Conservation (phyloP, 768 basidiomycete species). For the Postia placenta region DNA sequence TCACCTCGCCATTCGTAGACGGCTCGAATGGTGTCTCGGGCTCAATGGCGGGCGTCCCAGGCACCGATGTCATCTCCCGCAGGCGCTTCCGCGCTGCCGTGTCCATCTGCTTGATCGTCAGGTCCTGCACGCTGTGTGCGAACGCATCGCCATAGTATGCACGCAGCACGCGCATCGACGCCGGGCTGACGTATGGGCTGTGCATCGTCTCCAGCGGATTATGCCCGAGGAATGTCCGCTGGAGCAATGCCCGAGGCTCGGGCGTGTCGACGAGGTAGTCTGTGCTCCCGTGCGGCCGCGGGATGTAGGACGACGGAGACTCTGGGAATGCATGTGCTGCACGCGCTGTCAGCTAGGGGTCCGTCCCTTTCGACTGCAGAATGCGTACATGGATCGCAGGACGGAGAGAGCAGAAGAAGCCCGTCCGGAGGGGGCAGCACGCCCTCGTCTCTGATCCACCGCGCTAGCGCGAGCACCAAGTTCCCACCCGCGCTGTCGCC, state of each 20-base stretch:
- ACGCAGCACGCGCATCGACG: conserved; percentile 25
- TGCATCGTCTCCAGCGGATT: conserved; percentile 28
- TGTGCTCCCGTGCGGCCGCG: conserved; percentile 40
- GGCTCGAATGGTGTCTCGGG: conserved; percentile 5
- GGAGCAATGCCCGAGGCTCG: conserved; percentile 45
- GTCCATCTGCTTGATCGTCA: conserved; percentile 21
- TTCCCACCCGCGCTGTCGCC: conserved; percentile 55
- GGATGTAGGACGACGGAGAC: conserved; percentile 41
- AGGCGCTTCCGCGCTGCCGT: conserved; percentile 15
- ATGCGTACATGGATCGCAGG: conserved; percentile 29
- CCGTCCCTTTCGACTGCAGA: too few relatives aligned
- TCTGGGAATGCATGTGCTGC: conserved; percentile 43
- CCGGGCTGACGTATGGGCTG: conserved; percentile 29
- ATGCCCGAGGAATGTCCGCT: conserved; percentile 47
- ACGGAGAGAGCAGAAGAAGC: conserved; percentile 39
- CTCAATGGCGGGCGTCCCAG: conserved; percentile 12
- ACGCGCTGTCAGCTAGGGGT: conserved; percentile 7
- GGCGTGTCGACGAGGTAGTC: conserved; percentile 51
- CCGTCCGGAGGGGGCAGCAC: conserved; percentile 39
- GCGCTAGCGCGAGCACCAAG: conserved; percentile 42
- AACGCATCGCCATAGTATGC: conserved; percentile 28
- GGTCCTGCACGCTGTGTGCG: conserved; percentile 19
- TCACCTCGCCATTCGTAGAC: too few relatives aligned
- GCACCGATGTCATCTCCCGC: conserved; percentile 17
- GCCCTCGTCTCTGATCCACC: conserved; percentile 49